A percentile compares a stretch with the other conserved stretches of the same genome.
Evolutionary conservation across 768 basidiomycete genomes (phyloP).

Genomic region (Xerocomellus amylosporus): DNA sequence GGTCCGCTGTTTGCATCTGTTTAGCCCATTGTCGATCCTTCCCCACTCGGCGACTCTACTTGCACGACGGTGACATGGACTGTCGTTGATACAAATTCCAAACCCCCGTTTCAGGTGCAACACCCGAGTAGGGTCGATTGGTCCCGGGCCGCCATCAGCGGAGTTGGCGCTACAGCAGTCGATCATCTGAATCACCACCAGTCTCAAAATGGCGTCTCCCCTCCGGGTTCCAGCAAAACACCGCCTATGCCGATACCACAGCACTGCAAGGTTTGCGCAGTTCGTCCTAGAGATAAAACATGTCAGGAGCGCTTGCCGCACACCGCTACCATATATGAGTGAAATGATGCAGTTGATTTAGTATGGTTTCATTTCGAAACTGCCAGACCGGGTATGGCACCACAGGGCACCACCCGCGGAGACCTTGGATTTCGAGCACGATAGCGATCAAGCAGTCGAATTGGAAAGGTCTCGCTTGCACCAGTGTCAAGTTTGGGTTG

Average conservation of each 20-base stretch:
- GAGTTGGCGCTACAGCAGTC: neutral
- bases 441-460: neutral
- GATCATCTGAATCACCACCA: too few species aligned
- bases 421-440: constrained; percentile 3
- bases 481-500: neutral
- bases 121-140: constrained; percentile 1
- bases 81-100: neutral
- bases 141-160: constrained; percentile 3
- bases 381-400: neutral
- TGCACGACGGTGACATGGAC: too few species aligned
- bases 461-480: neutral
- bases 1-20: constrained; percentile 17
- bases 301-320: constrained; percentile 5
- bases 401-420: constrained; percentile 8
- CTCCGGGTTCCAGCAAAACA: constrained; percentile 4
- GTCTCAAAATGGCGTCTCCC: neutral
- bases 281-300: constrained; percentile 1
- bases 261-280: neutral
- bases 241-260: constrained; percentile 1
- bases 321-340: neutral
- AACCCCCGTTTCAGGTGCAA: constrained; percentile 10
- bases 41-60: neutral
- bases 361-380: constrained; percentile 7
- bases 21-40: constrained; percentile 20
- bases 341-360: neutral